Evolutionary conservation across 768 basidiomycete genomes (phyloP), one percentile per base, ranked within the genome.

Genomic region (Russula vinacea): DNA sequence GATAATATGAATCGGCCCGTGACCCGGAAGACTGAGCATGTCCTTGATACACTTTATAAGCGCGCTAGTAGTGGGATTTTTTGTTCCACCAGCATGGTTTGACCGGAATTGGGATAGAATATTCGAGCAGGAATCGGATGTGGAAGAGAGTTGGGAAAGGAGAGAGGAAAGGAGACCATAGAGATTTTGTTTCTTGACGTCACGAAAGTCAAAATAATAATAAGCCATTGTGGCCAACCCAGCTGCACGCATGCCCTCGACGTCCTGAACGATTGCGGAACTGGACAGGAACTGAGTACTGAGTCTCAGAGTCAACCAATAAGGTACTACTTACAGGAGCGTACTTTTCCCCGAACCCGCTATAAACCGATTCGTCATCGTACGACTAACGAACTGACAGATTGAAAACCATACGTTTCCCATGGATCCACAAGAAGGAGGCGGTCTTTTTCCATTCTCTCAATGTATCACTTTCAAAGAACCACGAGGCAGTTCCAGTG

Each of bases 311-410:
- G 13, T 1, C 14, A 24, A 10, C 14, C 26, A 24, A n/a, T 37
- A 5, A 35, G 11, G 5, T 3, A 22, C 35, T 0, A 37, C 49
- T 8, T 33, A 63, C 62, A 57, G 29, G 10, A 63, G 14, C 5
- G 57, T 57, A 10, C 45, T 63, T 24, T 58, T 63, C 1, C 62
- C 62, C 0, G 47, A 58, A 4, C 62, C 57, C 5, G 39, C 62
- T 58, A 29, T n/a, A 49, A 24, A 14, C 51, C 26, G 5, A 58
- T 7, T 10, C 16, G 26, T 1, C 19, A 33, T 52, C 0, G 1
- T 7, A 7, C 17, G 29, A n/a, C n/a, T n/a, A n/a, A n/a, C n/a
- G n/a, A n/a, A n/a, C 19, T 6, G 37, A 17, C 2, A 11, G 29
- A 29, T 29, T 29, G 29, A 29, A 29, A 29, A 29, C 5, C 29